Conservation (phyloP, 768 basidiomycete genomes). For the Leucocoprinus sp. region DNA sequence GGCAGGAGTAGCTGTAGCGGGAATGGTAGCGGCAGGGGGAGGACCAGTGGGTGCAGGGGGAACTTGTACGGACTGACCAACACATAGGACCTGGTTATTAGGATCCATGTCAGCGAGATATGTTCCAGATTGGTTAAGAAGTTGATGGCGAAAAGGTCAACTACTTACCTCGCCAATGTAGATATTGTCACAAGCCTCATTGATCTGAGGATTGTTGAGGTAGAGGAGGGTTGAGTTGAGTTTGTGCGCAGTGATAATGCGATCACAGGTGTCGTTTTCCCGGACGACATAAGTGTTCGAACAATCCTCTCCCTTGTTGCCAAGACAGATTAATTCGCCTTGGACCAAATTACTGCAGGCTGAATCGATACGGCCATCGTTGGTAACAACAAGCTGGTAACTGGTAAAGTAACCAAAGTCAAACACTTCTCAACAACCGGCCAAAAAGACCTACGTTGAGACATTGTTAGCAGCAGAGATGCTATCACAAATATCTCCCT, state of each 20-base stretch:
- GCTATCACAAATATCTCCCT: constrained; percentile 56
- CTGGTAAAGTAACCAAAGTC: constrained; percentile 25
- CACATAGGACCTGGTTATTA: constrained; percentile 45
- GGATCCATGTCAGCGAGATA: neutral
- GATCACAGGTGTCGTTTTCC: constrained; percentile 49
- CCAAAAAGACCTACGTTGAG: constrained; percentile 42
- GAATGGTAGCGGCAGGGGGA: constrained; percentile 22
- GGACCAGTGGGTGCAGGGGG: constrained; percentile 32
- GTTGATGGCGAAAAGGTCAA: neutral
- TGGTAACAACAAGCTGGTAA: constrained; percentile 66
- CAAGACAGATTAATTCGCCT: constrained; percentile 53
- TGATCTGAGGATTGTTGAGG: constrained; percentile 70
- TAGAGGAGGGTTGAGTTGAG: constrained; percentile 48
- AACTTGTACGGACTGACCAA: constrained; percentile 27
- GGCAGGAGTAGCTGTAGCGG: constrained; percentile 23
- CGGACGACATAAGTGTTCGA: constrained; percentile 47
- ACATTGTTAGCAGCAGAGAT: constrained; percentile 56
- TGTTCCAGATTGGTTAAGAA: neutral
- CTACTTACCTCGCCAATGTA: constrained; percentile 65
- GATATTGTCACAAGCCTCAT: constrained; percentile 50
- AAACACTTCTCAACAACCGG: neutral
- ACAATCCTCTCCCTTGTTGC: constrained; percentile 53
- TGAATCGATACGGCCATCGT: constrained; percentile 40
- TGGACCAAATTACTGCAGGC: constrained; percentile 52
- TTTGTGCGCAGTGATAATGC: constrained; percentile 28